phyloP scores from a whole-genome alignment of 805 yeast genomes.

The Schizosaccharomyces lindneri region DNA sequence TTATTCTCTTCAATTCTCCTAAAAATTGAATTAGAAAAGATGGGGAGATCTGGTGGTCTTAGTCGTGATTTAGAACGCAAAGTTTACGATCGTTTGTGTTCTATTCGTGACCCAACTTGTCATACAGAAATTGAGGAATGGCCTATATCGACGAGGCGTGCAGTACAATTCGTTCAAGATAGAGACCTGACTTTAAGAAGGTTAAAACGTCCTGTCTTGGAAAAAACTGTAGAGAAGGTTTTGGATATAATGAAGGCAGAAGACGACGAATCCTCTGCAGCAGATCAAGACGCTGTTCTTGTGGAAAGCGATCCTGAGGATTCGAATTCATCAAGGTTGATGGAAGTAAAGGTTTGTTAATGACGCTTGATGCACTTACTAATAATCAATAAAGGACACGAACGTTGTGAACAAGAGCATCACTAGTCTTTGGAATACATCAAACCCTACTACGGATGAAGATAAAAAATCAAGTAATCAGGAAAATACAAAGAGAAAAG shows the following conservation, averaged over 20 bases:
- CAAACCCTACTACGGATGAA: not conserved
- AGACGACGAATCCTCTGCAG: constrained; percentile 12
- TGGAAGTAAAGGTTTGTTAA: constrained; percentile 23
- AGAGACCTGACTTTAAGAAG: constrained; percentile 46
- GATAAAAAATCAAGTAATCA: constrained; percentile 9
- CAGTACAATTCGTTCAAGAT: constrained; percentile 16
- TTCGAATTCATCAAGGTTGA: constrained; percentile 22
- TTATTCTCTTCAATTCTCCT: too few relatives aligned
- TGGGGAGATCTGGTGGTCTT: not conserved
- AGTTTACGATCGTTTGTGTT: not conserved
- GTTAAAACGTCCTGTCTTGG: constrained; percentile 38
- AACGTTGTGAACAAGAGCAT: constrained; percentile 59
- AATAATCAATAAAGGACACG: constrained; percentile 16
- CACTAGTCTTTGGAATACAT: constrained; percentile 34
- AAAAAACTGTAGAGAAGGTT: constrained; percentile 27
- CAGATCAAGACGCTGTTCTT: constrained; percentile 9
- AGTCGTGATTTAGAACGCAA: not conserved
- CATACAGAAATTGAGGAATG: not conserved
- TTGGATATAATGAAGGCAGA: constrained; percentile 1
- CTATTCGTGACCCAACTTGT: not conserved
- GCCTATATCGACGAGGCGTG: not conserved
- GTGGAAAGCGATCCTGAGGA: constrained; percentile 19
- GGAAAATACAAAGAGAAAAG: not conserved
- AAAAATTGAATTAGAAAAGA: not conserved
- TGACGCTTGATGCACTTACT: constrained; percentile 7